Percentiles rank a stretch among this genome's conserved stretches.
phyloP scores from a whole-genome alignment of 371 early-diverging fungal species.

The Saksenaea oblongispora region DNA sequence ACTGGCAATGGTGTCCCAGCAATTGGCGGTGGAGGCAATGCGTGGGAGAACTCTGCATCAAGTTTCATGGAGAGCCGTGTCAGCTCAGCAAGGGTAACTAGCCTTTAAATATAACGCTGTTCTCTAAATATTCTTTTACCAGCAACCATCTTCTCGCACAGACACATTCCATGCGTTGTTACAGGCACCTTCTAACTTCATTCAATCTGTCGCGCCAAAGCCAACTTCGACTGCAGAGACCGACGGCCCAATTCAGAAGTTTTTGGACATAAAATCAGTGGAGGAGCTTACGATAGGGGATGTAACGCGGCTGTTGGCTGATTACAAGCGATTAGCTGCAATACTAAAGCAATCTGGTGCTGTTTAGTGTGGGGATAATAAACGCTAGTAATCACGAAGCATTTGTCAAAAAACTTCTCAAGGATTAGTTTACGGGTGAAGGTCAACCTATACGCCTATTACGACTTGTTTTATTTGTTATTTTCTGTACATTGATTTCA shows the following conservation, averaged over 20 bases:
- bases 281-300: constrained; percentile 27
- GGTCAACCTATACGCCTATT: too few relatives aligned
- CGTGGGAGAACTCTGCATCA: constrained; percentile 15
- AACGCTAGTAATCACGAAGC: too few relatives aligned
- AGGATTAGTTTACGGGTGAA: too few relatives aligned
- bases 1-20: background rate
- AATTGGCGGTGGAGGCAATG: background rate
- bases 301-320: constrained; percentile 25
- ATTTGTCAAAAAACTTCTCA: too few relatives aligned
- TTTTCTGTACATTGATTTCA: too few relatives aligned
- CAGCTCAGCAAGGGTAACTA: constrained; percentile 1
- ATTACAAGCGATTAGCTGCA: constrained; percentile 29
- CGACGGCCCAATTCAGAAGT: constrained; percentile 29
- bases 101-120: background rate
- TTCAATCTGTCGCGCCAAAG: constrained; percentile 17
- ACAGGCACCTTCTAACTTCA: constrained; percentile 24
- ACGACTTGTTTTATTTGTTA: too few relatives aligned
- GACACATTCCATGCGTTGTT: constrained; percentile 21
- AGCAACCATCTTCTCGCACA: constrained; percentile 4
- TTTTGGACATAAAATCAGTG: constrained; percentile 27
- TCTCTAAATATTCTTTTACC: background rate
- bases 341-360: constrained; percentile 24
- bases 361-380: background rate
- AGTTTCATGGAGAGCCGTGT: constrained; percentile 20
- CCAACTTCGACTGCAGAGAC: background rate